Evolutionary conservation across 208 protist species (phyloP).

Genomic region (Histomonas meleagridis): DNA sequence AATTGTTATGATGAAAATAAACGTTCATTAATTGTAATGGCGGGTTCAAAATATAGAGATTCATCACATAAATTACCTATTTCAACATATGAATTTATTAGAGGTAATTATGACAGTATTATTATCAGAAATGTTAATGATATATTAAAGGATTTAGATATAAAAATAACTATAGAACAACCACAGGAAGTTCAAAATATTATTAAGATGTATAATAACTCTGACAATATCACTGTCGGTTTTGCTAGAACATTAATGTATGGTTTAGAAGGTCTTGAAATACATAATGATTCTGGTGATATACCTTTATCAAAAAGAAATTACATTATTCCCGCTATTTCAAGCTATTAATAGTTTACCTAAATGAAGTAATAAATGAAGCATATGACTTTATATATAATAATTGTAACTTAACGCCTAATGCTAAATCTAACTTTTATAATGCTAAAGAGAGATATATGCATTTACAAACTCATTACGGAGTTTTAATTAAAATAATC

Average conservation of each 20-base stretch:
- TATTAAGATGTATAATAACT: background rate
- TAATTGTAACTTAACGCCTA: background rate
- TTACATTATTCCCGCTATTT: background rate
- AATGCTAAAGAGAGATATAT: background rate
- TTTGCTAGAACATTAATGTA: background rate
- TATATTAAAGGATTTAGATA: background rate
- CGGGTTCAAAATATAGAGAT: background rate
- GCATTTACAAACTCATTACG: background rate
- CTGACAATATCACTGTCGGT: background rate
- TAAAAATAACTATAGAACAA: background rate
- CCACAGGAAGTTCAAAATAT: background rate
- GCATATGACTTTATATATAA: background rate
- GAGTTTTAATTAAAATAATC: background rate
- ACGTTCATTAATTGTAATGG: background rate
- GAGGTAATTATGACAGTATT: background rate
- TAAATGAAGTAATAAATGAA: background rate
- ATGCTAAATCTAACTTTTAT: background rate
- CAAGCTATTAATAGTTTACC: background rate
- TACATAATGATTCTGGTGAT: background rate
- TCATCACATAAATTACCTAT: background rate
- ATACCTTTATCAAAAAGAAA: background rate
- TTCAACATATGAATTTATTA: background rate
- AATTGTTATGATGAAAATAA: background rate
- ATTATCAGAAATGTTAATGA: background rate
- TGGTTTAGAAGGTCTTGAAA: background rate